These are phyloP conservation scores for Botryotinia narcissicola DNA, from an alignment of 2,329 filamentous ascomycete genomes.

Conservation along the genomic window DNA sequence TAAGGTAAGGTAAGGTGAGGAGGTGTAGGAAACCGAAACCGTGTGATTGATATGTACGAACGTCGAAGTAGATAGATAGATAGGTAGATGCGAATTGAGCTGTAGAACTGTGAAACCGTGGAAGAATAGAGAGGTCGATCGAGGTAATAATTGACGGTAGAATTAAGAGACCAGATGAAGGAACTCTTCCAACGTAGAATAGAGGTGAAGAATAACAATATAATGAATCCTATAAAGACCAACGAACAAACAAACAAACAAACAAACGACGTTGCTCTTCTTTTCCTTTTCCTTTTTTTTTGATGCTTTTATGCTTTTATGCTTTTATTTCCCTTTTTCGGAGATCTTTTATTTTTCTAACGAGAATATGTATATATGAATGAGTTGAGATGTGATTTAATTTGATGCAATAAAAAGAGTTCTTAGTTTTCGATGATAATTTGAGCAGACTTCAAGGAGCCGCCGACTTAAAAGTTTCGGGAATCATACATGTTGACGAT, in stretches of 20 bases:
- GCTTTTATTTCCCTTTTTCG: not conserved
- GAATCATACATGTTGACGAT: conserved; percentile 36
- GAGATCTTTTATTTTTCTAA: not conserved
- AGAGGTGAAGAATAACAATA: not conserved
- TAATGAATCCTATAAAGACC: not conserved
- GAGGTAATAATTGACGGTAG: not conserved
- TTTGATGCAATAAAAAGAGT: not conserved
- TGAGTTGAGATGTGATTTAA: not conserved
- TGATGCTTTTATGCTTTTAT: not conserved
- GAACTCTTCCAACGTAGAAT: not conserved
- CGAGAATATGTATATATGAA: not conserved
- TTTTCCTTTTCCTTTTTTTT: not conserved
- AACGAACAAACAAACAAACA: not conserved
- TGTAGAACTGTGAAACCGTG: not conserved
- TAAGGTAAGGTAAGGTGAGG: not conserved
- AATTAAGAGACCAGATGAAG: not conserved
- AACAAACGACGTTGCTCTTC: not conserved
- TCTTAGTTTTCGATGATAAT: conserved; percentile 16
- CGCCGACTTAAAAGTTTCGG: conserved; percentile 31
- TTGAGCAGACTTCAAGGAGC: conserved; percentile 38
- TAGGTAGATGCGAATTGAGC: not conserved
- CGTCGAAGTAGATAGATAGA: not conserved
- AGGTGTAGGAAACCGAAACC: not conserved
- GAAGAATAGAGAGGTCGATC: not conserved
- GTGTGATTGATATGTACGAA: not conserved